Evolutionary conservation across 2,329 filamentous ascomycete genomes (phyloP).

Genomic region (Colletotrichum aenigma): DNA sequence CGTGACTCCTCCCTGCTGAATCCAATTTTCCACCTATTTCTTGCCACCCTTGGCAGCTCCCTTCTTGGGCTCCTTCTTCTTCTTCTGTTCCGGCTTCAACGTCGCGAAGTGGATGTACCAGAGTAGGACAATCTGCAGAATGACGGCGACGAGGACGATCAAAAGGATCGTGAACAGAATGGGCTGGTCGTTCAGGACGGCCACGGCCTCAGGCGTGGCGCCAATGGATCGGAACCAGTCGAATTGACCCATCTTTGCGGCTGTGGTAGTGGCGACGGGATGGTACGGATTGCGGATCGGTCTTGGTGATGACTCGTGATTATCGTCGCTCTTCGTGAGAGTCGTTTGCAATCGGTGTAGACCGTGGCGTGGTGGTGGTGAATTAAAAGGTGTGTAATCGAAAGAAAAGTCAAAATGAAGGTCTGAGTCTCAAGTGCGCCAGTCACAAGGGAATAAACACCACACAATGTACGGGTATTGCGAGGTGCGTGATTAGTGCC

Average conservation of each 20-base stretch:
- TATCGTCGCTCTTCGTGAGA: constrained; percentile 1
- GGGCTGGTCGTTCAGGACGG: constrained; percentile 65
- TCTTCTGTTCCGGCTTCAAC: constrained; percentile 64
- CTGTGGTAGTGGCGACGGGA: background rate
- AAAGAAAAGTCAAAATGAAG: constrained; percentile 10
- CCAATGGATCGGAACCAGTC: constrained; percentile 62
- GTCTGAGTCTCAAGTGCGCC: constrained; percentile 22
- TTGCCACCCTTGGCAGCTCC: constrained; percentile 30
- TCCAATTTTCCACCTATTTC: constrained; percentile 5
- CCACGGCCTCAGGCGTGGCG: constrained; percentile 62
- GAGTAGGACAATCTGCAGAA: constrained; percentile 49
- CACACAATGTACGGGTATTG: constrained; percentile 19
- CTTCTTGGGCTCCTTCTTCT: constrained; percentile 53
- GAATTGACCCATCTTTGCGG: constrained; percentile 53
- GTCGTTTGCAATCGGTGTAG: background rate
- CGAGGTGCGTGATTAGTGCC: background rate
- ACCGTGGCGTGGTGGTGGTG: background rate
- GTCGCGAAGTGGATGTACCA: constrained; percentile 67
- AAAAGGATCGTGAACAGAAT: constrained; percentile 62
- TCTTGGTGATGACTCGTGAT: background rate
- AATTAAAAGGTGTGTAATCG: constrained; percentile 9
- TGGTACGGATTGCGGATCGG: too few species aligned
- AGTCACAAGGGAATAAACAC: constrained; percentile 19
- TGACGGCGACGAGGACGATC: constrained; percentile 55
- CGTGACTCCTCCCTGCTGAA: background rate